phyloP scores from a whole-genome alignment of 148 eudicot species.

The Spergularia bocconei region DNA sequence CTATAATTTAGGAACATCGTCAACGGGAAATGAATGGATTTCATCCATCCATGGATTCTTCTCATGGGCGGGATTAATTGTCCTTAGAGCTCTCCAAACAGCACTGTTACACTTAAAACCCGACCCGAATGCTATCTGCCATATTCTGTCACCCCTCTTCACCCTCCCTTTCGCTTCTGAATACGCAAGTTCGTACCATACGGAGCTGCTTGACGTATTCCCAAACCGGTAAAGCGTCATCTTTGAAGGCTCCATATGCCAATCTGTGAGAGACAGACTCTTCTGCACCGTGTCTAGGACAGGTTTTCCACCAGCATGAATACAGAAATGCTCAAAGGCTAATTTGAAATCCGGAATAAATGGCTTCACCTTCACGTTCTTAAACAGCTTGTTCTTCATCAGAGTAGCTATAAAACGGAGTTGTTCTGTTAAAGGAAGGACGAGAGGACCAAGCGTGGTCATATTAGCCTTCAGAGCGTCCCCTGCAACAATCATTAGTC shows the following conservation, averaged over 20 bases:
- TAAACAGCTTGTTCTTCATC: background rate
- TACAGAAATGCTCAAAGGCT: conserved; percentile 22
- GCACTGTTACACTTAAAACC: conserved; percentile 23
- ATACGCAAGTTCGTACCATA: conserved; percentile 19
- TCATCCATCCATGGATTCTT: conserved; percentile 23
- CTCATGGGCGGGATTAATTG: conserved; percentile 2
- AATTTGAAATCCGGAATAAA: conserved; percentile 19
- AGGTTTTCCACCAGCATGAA: conserved; percentile 20
- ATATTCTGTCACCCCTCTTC: conserved; percentile 12
- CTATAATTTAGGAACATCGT: too few species aligned
- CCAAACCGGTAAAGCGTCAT: conserved; percentile 24
- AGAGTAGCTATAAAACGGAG: background rate
- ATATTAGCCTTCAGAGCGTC: conserved; percentile 20
- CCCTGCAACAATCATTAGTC: conserved; percentile 18
- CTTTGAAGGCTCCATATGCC: conserved; percentile 21
- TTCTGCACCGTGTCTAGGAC: conserved; percentile 15
- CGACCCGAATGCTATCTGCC: conserved; percentile 22
- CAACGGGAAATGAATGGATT: background rate
- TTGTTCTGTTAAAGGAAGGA: conserved; percentile 15
- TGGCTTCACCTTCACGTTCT: background rate
- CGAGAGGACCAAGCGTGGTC: conserved; percentile 13
- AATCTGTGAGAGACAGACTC: conserved; percentile 8
- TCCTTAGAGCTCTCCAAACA: conserved; percentile 17
- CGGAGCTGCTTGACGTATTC: conserved; percentile 15
- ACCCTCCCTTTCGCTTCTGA: conserved; percentile 16